phyloP scores from a whole-genome alignment of 768 basidiomycete genomes.

The Lactarius hatsudake region DNA sequence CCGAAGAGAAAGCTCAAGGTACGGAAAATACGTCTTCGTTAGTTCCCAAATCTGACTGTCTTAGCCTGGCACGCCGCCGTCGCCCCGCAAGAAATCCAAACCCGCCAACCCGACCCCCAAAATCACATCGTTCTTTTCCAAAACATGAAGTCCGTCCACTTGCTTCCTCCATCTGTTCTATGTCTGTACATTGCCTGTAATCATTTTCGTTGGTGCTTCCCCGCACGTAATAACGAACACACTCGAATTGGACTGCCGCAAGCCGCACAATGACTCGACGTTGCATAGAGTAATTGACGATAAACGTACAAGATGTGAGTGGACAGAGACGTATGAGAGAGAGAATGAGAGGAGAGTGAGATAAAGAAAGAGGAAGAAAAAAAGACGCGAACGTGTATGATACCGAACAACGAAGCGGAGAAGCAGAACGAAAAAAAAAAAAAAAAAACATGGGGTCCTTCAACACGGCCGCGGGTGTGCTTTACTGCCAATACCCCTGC shows the following conservation, averaged over 20 bases:
- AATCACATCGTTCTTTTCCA: constrained; percentile 29
- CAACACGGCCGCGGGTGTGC: not conserved
- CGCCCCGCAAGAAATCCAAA: constrained; percentile 17
- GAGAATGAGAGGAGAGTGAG: constrained; percentile 22
- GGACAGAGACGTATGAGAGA: constrained; percentile 28
- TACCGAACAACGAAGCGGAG: constrained; percentile 28
- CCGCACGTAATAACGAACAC: not conserved
- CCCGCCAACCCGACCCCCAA: constrained; percentile 14
- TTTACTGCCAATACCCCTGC: constrained; percentile 47
- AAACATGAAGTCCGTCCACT: not conserved
- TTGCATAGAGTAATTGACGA: constrained; percentile 25
- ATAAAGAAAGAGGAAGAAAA: constrained; percentile 26
- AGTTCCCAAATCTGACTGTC: not conserved
- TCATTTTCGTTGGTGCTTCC: not conserved
- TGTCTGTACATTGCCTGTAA: not conserved
- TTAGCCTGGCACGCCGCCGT: not conserved
- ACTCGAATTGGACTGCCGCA: constrained; percentile 17
- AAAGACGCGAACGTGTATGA: constrained; percentile 17
- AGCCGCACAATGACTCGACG: constrained; percentile 19
- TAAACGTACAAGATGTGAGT: constrained; percentile 32
- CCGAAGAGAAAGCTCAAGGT: constrained; percentile 1
- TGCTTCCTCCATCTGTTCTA: not conserved
- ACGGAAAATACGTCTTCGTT: not conserved
- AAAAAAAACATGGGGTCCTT: constrained; percentile 22
- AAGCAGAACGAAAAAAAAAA: constrained; percentile 26